Conservation (phyloP, 805 yeast species). For the Candida morakotiae region DNA sequence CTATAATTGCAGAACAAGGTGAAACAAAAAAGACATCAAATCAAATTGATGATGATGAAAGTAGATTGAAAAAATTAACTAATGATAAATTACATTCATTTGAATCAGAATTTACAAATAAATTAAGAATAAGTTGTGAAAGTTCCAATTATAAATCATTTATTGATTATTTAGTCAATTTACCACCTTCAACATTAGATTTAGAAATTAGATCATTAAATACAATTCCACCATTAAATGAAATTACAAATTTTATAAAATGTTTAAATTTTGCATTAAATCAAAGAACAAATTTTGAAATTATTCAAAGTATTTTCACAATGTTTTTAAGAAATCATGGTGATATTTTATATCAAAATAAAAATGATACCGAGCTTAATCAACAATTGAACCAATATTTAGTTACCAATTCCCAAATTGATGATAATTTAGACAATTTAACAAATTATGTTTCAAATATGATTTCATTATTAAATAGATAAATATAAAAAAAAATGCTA, state of each 20-base stretch:
- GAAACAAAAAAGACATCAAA: conserved; percentile 1
- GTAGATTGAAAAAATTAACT: conserved; percentile 29
- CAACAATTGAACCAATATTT: conserved; percentile 50
- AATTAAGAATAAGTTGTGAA: conserved; percentile 51
- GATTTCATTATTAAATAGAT: conserved; percentile 41
- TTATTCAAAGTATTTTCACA: conserved; percentile 75
- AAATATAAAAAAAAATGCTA: conserved; percentile 1
- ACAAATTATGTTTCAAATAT: conserved; percentile 83
- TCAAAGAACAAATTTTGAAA: conserved; percentile 62
- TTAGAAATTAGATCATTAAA: conserved; percentile 81
- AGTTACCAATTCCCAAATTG: conserved; percentile 32
- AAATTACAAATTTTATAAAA: conserved; percentile 60
- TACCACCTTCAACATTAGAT: conserved; percentile 78
- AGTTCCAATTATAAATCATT: conserved; percentile 44
- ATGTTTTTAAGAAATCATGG: conserved; percentile 77
- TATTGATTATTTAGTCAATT: conserved; percentile 47
- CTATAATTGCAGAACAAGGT: conserved; percentile 41
- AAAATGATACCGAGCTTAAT: conserved; percentile 34
- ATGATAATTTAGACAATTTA: conserved; percentile 56
- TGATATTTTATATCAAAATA: conserved; percentile 56
- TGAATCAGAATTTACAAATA: conserved; percentile 70
- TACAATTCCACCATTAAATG: conserved; percentile 60
- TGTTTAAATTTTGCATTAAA: conserved; percentile 61
- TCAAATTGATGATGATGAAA: conserved; percentile 17
- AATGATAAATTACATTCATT: conserved; percentile 42